Evolutionary conservation across 1,139 yeast genomes (phyloP), one percentile per base, ranked within the genome.

Genomic region (Spencermartinsiella ligniputridi): DNA sequence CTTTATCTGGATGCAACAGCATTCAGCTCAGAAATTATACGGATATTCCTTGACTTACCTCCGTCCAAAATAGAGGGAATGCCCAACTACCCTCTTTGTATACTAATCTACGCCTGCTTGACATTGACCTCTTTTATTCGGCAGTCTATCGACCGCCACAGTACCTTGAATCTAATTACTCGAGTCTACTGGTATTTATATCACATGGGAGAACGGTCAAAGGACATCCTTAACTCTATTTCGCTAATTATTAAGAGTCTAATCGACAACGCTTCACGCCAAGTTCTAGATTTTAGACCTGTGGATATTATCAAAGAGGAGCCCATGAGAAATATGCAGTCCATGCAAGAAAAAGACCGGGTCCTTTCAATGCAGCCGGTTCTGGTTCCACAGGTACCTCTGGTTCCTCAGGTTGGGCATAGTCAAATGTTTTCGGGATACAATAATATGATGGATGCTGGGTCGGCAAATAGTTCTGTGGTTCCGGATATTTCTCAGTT

Each of bases 161-260:
- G 46, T 16, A 45, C 52, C 1, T 51, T 76, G 33, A 72, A 66
- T 46, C 55, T 74, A 17, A 74, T 78, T 38, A 70, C 79, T 0
- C 66, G 68, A 45, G 70, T 74, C 5, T 77, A 76, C 52, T 77
- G 81, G 81, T 77, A 74, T 51, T 57, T 77, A 48, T 75, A 73
- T 48, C 71, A 75, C 24, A 70, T 74, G 46, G 81, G 81, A 2
- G 78, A 75, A 49, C 69, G 70, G 47, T 66, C 69, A 50, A 75
- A 75, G 49, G 81, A 76, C 54, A 78, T 78, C 3, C 75, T 79
- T 0, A 78, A 74, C 47, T 74, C 78, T 3, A 76, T 77, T 35
- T 79, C 80, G 1, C 68, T 69, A 41, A 72, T 77, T 40, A 72
- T 77, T 39, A 71, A 71, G 51, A 67, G 71, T 29, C 58, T 77